Evolutionary conservation across 352 stramenopile species (phyloP).

Genomic region (Pythium brassicae): DNA sequence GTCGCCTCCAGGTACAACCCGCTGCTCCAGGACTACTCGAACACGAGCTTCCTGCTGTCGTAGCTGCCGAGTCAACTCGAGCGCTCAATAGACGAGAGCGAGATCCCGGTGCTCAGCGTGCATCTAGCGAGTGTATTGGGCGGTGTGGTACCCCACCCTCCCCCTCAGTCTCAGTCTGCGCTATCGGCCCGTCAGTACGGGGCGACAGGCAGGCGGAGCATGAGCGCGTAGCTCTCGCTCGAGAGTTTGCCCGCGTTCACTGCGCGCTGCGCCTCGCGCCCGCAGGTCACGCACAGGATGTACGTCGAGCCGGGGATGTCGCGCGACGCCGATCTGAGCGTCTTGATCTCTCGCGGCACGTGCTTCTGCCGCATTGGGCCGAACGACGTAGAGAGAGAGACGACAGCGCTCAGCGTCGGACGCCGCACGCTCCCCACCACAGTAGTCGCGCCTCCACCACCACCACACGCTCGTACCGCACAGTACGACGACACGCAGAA

Average conservation of each 20-base stretch:
- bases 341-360: constrained; percentile 34
- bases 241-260: constrained; percentile 45
- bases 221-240: constrained; percentile 22
- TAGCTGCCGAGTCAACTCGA: constrained; percentile 15
- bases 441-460: not conserved
- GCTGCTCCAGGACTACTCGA: constrained; percentile 86
- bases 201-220: constrained; percentile 16
- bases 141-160: too few species aligned
- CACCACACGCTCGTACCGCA: not conserved
- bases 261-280: constrained; percentile 24
- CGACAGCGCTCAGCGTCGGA: too few species aligned
- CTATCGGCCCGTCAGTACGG: too few species aligned
- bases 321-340: constrained; percentile 35
- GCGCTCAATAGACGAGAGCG: not conserved
- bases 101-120: not conserved
- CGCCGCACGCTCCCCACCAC: too few species aligned
- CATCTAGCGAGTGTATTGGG: too few species aligned
- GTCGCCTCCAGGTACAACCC: constrained; percentile 72
- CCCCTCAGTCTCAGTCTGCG: too few species aligned
- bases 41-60: constrained; percentile 88
- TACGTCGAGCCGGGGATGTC: constrained; percentile 59
- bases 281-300: constrained; percentile 53
- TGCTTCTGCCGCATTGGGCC: constrained; percentile 24
- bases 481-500: constrained; percentile 60
- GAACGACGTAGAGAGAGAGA: too few species aligned